Conservation (phyloP, 169 alveolate genomes). For the Cyclospora cayetanensis region DNA sequence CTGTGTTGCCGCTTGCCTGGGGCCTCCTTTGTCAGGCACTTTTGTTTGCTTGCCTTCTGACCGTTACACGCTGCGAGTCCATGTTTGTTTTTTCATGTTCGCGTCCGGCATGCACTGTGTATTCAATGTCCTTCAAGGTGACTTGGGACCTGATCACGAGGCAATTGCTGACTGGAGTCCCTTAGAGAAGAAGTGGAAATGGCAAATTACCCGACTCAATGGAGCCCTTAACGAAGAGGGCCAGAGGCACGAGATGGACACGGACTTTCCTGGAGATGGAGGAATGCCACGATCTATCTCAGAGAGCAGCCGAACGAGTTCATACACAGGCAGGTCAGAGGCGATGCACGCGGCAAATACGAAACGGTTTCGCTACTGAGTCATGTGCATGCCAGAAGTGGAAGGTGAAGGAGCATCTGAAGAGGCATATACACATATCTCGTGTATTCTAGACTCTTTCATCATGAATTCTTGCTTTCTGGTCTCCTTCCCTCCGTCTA, state of each 20-base stretch:
- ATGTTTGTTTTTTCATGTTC: too few relatives aligned
- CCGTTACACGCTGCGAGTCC: too few relatives aligned
- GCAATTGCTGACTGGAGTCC: conserved; percentile 48
- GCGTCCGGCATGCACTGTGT: too few relatives aligned
- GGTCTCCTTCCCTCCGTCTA: too few relatives aligned
- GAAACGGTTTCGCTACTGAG: conserved; percentile 54
- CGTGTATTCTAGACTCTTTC: too few relatives aligned
- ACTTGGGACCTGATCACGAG: conserved; percentile 35
- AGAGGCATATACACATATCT: not conserved
- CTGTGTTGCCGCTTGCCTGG: too few relatives aligned
- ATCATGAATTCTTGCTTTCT: too few relatives aligned
- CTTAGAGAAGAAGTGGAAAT: not conserved
- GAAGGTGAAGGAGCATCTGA: not conserved
- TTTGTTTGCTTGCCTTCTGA: too few relatives aligned
- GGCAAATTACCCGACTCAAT: conserved; percentile 39
- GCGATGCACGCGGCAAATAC: conserved; percentile 67
- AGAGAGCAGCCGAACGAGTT: conserved; percentile 55
- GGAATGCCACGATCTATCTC: conserved; percentile 49
- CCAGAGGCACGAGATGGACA: not conserved
- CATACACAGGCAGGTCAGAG: conserved; percentile 59
- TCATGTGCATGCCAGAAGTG: not conserved
- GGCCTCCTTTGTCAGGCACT: too few relatives aligned
- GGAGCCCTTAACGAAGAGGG: not conserved
- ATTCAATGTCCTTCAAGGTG: too few relatives aligned
- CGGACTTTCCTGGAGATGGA: conserved; percentile 1